These are phyloP conservation scores for Aurinia saxatilis DNA, from an alignment of 345 rosid genomes.

Conservation along the genomic window DNA sequence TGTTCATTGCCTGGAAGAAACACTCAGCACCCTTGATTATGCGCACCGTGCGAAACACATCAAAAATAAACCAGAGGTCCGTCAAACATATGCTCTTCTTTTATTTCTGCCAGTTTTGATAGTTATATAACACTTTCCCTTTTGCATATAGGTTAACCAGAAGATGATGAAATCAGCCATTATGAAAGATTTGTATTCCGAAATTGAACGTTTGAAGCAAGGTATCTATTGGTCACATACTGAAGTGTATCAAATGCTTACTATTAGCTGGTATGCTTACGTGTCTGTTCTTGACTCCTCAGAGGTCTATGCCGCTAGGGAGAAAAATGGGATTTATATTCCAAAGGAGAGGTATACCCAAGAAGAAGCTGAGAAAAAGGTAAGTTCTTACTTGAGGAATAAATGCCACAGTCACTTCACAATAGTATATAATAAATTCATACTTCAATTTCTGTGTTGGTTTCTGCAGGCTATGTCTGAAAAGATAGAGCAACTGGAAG, in stretches of 20 bases:
- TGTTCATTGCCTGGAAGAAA: slow-evolving; percentile 92
- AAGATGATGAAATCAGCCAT: slow-evolving; percentile 99
- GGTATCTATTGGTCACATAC: slow-evolving; percentile 35
- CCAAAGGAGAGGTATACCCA: slow-evolving; percentile 87
- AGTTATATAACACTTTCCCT: slow-evolving; percentile 1
- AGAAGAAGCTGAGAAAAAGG: slow-evolving; percentile 99
- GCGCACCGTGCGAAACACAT: slow-evolving; percentile 98
- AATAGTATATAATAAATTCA: slow-evolving; percentile 1
- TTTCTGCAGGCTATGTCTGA: slow-evolving; percentile 83
- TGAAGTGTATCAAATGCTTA: neutral
- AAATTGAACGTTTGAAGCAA: slow-evolving; percentile 95
- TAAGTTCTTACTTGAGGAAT: slow-evolving; percentile 17
- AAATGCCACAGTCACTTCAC: neutral
- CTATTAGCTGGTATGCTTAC: neutral
- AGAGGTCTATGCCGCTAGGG: slow-evolving; percentile 99
- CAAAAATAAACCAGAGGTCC: slow-evolving; percentile 95
- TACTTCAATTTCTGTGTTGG: slow-evolving; percentile 12
- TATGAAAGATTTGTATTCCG: slow-evolving; percentile 90
- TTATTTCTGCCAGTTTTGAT: neutral
- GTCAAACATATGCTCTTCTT: slow-evolving; percentile 7
- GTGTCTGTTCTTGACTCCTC: slow-evolving; percentile 4
- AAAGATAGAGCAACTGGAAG: slow-evolving; percentile 93
- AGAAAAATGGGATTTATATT: slow-evolving; percentile 94
- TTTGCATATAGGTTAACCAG: slow-evolving; percentile 72
- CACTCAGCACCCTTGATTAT: slow-evolving; percentile 96